These are phyloP conservation scores for Solanum paucissectum DNA, from an alignment of 257 asterid species.

Conservation along the genomic window DNA sequence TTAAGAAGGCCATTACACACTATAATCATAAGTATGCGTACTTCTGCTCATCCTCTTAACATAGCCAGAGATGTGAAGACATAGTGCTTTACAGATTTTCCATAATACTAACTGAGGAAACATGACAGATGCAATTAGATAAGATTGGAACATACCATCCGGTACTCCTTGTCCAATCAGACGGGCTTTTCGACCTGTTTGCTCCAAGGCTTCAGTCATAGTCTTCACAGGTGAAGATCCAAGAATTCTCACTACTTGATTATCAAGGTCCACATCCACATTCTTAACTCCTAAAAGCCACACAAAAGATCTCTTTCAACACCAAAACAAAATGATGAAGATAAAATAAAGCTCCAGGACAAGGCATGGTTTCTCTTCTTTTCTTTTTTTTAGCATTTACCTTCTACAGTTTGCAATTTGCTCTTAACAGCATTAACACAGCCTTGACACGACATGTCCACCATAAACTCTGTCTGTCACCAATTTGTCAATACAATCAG, in stretches of 20 bases:
- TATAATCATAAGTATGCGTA: neutral
- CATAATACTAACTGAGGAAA: neutral
- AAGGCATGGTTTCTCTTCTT: neutral
- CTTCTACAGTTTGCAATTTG: conserved; percentile 66
- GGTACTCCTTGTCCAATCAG: conserved; percentile 91
- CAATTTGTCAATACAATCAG: neutral
- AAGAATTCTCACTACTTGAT: conserved; percentile 84
- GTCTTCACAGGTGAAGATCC: conserved; percentile 75
- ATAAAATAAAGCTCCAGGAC: neutral
- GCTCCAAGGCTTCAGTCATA: conserved; percentile 84
- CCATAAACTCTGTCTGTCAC: conserved; percentile 88
- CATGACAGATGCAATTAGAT: neutral
- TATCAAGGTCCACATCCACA: conserved; percentile 69
- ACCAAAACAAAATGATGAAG: neutral
- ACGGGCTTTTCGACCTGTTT: conserved; percentile 84
- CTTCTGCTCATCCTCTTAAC: neutral
- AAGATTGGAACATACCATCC: conserved; percentile 38
- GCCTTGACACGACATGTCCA: conserved; percentile 86
- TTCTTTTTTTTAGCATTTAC: conserved; percentile 24
- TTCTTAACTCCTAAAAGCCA: conserved; percentile 60
- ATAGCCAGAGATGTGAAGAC: neutral
- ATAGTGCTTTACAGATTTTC: neutral
- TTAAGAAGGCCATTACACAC: neutral
- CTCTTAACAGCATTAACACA: conserved; percentile 74
- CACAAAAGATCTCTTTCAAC: neutral